Evolutionary conservation across 139 green algal species (phyloP).

Genomic region (Chlorella vulgaris): DNA sequence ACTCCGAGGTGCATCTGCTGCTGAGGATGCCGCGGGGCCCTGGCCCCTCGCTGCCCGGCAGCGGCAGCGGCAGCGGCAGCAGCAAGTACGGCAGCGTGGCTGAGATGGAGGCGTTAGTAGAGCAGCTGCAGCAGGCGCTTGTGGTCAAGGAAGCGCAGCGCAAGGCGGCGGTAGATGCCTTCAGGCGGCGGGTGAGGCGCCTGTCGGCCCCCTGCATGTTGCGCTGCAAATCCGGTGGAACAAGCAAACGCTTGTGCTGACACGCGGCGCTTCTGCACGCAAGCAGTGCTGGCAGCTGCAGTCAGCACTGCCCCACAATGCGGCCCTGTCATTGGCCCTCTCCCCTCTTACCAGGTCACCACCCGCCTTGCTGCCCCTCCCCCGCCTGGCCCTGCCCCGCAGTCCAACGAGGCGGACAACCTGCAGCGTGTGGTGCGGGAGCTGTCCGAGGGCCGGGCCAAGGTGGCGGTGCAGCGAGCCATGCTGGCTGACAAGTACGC

Average conservation of each 20-base stretch:
- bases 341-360: too few species aligned
- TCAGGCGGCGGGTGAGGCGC: background rate
- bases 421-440: constrained; percentile 51
- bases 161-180: constrained; percentile 14
- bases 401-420: constrained; percentile 47
- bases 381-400: background rate
- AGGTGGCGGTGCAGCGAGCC: constrained; percentile 60
- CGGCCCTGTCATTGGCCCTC: too few species aligned
- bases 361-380: background rate
- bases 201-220: too few species aligned
- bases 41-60: background rate
- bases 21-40: constrained; percentile 30
- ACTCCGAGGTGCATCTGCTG: constrained; percentile 37
- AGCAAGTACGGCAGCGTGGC: constrained; percentile 6
- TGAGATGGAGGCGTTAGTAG: constrained; percentile 25
- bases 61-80: background rate
- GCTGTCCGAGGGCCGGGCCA: constrained; percentile 50
- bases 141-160: constrained; percentile 31
- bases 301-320: too few species aligned
- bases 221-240: too few species aligned
- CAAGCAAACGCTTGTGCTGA: too few species aligned
- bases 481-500: constrained; percentile 59
- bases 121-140: constrained; percentile 25
- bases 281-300: too few species aligned
- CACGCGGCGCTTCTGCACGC: too few species aligned